Conservation (phyloP, 2,329 filamentous ascomycete genomes). For the Hypoxylon sp. region DNA sequence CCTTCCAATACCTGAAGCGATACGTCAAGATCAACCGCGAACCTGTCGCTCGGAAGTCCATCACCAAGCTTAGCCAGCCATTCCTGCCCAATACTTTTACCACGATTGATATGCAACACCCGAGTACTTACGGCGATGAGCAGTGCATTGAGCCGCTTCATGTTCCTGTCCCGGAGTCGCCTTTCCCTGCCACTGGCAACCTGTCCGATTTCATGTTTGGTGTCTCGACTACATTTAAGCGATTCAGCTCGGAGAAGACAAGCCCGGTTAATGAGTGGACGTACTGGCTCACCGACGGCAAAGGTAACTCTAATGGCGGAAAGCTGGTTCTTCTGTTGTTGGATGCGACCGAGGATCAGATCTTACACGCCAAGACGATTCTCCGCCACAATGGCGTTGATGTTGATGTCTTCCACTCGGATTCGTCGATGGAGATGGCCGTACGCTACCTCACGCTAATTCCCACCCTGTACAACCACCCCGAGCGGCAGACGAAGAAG, state of each 20-base stretch:
- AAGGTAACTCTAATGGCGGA: slow-evolving; percentile 66
- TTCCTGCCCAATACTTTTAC: slow-evolving; percentile 62
- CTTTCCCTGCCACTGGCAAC: slow-evolving; percentile 63
- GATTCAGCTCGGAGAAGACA: slow-evolving; percentile 64
- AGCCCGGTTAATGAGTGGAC: slow-evolving; percentile 69
- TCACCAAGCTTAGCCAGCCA: slow-evolving; percentile 63
- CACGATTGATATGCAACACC: slow-evolving; percentile 60
- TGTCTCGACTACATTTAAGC: slow-evolving; percentile 68
- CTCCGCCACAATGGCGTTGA: slow-evolving; percentile 64
- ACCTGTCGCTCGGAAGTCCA: slow-evolving; percentile 61
- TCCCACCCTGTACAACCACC: slow-evolving; percentile 65
- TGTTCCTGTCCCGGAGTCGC: slow-evolving; percentile 63
- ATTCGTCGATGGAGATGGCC: slow-evolving; percentile 67
- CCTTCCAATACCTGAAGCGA: slow-evolving; percentile 67
- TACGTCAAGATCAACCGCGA: slow-evolving; percentile 65
- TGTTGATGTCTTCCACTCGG: slow-evolving; percentile 67
- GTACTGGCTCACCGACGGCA: slow-evolving; percentile 69
- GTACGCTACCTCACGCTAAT: slow-evolving; percentile 68
- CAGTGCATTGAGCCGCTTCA: slow-evolving; percentile 63
- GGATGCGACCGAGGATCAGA: slow-evolving; percentile 63
- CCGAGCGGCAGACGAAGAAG: slow-evolving; percentile 61
- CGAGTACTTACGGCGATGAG: slow-evolving; percentile 54
- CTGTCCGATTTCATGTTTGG: slow-evolving; percentile 69
- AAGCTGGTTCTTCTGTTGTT: slow-evolving; percentile 67
- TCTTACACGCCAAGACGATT: slow-evolving; percentile 61